Evolutionary conservation across 495 filamentous ascomycete genomes (phyloP).

Genomic region (Penicilliopsis zonata): DNA sequence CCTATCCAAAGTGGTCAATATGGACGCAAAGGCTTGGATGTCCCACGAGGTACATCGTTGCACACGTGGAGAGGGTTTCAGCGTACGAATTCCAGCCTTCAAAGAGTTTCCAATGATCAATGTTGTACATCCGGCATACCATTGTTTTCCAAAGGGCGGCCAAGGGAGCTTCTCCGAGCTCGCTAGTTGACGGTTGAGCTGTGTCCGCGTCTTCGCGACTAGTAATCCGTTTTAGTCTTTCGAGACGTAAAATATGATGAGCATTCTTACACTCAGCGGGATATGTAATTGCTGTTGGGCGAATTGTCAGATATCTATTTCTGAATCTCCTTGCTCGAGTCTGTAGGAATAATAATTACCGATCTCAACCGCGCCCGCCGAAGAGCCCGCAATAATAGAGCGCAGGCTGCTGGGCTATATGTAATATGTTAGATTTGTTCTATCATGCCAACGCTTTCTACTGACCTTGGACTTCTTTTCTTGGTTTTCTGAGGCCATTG

Average conservation of each 20-base stretch:
- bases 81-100: conserved; percentile 86
- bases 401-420: conserved; percentile 63
- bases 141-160: conserved; percentile 86
- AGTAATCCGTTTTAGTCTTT: conserved; percentile 7
- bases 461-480: conserved; percentile 34
- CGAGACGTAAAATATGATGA: not conserved
- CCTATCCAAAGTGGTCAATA: no score
- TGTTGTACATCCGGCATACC: conserved; percentile 97
- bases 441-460: not conserved
- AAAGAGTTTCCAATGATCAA: conserved; percentile 92
- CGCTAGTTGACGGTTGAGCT: conserved; percentile 78
- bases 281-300: conserved; percentile 75
- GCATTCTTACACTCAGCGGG: conserved; percentile 73
- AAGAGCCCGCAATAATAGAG: conserved; percentile 79
- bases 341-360: conserved; percentile 31
- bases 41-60: no score
- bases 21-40: no score
- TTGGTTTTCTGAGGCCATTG: conserved; percentile 29
- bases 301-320: conserved; percentile 1
- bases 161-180: conserved; percentile 82
- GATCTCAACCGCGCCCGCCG: conserved; percentile 91
- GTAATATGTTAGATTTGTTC: conserved; percentile 8
- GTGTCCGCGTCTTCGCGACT: conserved; percentile 91
- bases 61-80: no score
- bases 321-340: not conserved